These are phyloP conservation scores for Tubosaeta brunneosetosa DNA, from an alignment of 768 basidiomycete species.

Conservation along the genomic window DNA sequence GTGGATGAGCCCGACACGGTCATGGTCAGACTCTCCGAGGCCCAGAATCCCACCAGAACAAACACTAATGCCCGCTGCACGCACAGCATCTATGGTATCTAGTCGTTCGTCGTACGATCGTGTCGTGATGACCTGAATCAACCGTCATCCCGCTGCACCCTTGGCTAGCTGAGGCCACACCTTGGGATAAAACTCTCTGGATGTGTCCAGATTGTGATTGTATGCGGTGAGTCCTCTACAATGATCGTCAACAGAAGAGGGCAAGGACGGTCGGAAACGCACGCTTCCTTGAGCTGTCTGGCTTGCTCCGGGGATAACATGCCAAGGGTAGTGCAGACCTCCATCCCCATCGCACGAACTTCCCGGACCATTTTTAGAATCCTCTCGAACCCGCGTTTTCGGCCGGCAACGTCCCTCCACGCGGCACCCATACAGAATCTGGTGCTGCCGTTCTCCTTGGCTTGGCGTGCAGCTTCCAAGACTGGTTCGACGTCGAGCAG, in stretches of 20 bases:
- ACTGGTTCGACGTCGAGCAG: conserved; percentile 90
- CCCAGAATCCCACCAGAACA: conserved; percentile 97
- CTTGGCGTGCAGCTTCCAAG: conserved; percentile 85
- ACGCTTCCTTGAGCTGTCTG: conserved; percentile 88
- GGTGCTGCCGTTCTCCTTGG: conserved; percentile 95
- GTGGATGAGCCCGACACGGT: conserved; percentile 90
- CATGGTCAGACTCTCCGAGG: conserved; percentile 84
- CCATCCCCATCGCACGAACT: conserved; percentile 95
- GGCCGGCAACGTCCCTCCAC: conserved; percentile 91
- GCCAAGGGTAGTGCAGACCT: conserved; percentile 97
- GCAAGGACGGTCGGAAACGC: conserved; percentile 26
- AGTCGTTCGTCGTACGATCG: conserved; percentile 92
- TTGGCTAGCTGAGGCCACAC: conserved; percentile 35
- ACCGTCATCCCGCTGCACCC: not conserved
- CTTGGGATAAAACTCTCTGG: conserved; percentile 92
- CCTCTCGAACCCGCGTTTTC: conserved; percentile 89
- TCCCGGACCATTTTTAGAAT: conserved; percentile 90
- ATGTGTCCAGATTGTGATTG: conserved; percentile 98
- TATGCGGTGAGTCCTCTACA: conserved; percentile 88
- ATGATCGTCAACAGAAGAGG: not conserved
- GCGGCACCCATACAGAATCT: conserved; percentile 99
- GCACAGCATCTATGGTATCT: conserved; percentile 83
- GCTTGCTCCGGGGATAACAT: conserved; percentile 97
- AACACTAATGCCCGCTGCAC: conserved; percentile 93
- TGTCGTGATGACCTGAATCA: conserved; percentile 83